These are phyloP conservation scores for Colletotrichum sansevieriae DNA, from an alignment of 2,329 filamentous ascomycete species.

Conservation along the genomic window DNA sequence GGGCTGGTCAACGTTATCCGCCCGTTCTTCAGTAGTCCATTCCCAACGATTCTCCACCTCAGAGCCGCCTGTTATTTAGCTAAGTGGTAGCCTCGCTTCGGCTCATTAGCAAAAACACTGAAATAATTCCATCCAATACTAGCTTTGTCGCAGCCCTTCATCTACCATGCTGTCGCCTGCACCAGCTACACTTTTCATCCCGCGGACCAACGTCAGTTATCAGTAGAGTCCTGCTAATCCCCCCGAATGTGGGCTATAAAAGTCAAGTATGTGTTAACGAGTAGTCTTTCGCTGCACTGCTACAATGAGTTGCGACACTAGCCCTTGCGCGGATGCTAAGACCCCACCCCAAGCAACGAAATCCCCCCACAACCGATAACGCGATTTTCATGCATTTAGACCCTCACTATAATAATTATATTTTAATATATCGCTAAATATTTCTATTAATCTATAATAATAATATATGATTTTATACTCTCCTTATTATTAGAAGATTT, in stretches of 20 bases:
- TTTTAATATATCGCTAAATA: too few relatives aligned
- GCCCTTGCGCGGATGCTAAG: background rate
- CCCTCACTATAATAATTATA: too few relatives aligned
- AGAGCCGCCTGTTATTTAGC: background rate
- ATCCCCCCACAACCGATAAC: too few relatives aligned
- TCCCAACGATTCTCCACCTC: background rate
- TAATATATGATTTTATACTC: too few relatives aligned
- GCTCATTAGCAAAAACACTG: background rate
- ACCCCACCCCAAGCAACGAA: too few relatives aligned
- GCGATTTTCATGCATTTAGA: too few relatives aligned
- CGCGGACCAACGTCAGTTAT: background rate
- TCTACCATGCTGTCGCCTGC: background rate
- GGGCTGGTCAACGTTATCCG: conserved; percentile 1
- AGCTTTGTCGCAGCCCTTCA: conserved; percentile 2
- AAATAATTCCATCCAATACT: background rate
- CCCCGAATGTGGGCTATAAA: background rate
- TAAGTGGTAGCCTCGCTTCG: background rate
- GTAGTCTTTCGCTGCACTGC: conserved; percentile 1
- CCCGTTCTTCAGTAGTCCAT: background rate
- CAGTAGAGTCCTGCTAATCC: background rate
- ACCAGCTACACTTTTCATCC: background rate
- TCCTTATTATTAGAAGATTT: too few relatives aligned
- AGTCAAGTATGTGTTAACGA: background rate
- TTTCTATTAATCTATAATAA: too few relatives aligned
- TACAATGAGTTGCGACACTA: background rate